Base-by-base conservation (phyloP, 164 flowering plant genomes). In the Liquidambar formosana region DNA sequence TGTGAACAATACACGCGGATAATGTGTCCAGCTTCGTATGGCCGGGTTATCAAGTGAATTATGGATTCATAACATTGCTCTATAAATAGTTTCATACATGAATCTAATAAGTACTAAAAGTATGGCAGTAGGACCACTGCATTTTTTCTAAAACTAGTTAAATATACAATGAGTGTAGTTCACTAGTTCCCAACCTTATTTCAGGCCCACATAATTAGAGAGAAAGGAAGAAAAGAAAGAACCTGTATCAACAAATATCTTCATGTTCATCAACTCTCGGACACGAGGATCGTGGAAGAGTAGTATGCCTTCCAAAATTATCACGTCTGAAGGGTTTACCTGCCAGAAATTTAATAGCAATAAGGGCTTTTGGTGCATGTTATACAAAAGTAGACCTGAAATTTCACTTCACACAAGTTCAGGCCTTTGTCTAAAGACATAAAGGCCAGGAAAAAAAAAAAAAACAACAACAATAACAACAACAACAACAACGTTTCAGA, bases 161-260 rank as follows among this genome's bases (percentile, higher is more conserved):
- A 57, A 23, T 0, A 28, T 26, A 57, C 26, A 10, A 57, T 26
- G n/a, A 57, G 28, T 57, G 28, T 57, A 28, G 61, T 15, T 13
- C 43, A 57, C 25, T 25, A 57, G 41, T 33, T 25, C 1, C n/a
- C n/a, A n/a, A n/a, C n/a, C n/a, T 57, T 18, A 26, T 6, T 54
- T 19, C 26, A 11, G 13, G 38, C 26, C 60, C 60, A 57, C 60
- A 26, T 33, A 60, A 28, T 4, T 60, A 10, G 3, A 44, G 44
- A 57, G 26, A 10, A 52, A 21, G 54, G 41, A 57, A 48, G 68
- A 63, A 49, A 59, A 52, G 49, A 68, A 66, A 63, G 69, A 84
- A 95, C 99, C 99, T 91, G 97, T 88, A 85, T 92, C 97, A 73
- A 95, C 99, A 82, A 95, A 95, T 74, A 95, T 89, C 89, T 95